Conservation (phyloP, 2,329 filamentous ascomycete genomes). For the Venturia effusa region DNA sequence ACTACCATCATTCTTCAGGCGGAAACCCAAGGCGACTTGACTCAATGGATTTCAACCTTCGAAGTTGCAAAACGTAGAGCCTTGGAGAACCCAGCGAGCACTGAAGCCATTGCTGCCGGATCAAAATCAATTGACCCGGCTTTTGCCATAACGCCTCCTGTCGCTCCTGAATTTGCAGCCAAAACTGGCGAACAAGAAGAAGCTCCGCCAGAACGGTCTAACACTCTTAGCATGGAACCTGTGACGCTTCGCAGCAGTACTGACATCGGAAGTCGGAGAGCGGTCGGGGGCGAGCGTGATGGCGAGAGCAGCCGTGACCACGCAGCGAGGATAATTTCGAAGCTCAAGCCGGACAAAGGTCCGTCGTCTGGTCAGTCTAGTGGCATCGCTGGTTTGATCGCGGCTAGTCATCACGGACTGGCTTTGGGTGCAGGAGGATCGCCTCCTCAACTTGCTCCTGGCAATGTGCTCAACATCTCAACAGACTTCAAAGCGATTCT, state of each 20-base stretch:
- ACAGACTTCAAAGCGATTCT: constrained; percentile 15
- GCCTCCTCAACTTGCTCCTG: not conserved
- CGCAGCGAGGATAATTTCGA: constrained; percentile 81
- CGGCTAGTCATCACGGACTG: constrained; percentile 69
- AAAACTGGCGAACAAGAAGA: constrained; percentile 56
- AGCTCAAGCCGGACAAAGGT: constrained; percentile 59
- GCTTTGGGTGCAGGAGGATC: constrained; percentile 42
- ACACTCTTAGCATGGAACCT: constrained; percentile 29
- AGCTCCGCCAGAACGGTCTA: constrained; percentile 49
- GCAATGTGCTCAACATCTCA: constrained; percentile 8
- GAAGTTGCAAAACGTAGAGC: constrained; percentile 90
- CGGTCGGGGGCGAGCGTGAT: constrained; percentile 39
- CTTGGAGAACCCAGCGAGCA: constrained; percentile 57
- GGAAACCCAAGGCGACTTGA: constrained; percentile 84
- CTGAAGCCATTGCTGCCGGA: constrained; percentile 30
- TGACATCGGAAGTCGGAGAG: constrained; percentile 51
- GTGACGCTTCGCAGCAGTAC: constrained; percentile 56
- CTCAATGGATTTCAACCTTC: constrained; percentile 88
- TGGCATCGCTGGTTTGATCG: constrained; percentile 77
- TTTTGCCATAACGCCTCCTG: constrained; percentile 83
- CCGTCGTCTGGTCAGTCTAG: constrained; percentile 26
- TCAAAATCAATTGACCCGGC: constrained; percentile 52
- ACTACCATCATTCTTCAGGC: constrained; percentile 82
- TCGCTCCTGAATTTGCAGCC: constrained; percentile 82
- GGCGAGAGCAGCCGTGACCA: constrained; percentile 70